Conservation (phyloP, 1,139 yeast species). For the Taiozyma onychis region DNA sequence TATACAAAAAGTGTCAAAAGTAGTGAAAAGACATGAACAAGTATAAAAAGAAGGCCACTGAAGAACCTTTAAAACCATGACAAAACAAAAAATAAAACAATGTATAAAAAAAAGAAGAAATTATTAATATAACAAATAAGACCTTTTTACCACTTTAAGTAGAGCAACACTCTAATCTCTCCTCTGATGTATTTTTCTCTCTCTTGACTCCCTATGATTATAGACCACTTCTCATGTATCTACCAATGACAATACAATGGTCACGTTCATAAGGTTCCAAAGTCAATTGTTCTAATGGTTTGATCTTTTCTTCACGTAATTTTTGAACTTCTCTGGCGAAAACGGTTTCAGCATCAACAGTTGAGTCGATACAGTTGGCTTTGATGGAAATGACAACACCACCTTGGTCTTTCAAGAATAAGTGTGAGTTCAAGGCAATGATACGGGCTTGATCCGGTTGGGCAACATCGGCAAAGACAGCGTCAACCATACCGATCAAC, state of each 20-base stretch:
- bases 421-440: slow-evolving; percentile 95
- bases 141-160: not conserved
- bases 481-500: slow-evolving; percentile 98
- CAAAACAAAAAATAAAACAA: not conserved
- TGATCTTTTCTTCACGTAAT: slow-evolving; percentile 96
- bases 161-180: not conserved
- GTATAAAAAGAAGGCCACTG: slow-evolving; percentile 2
- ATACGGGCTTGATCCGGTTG: slow-evolving; percentile 99
- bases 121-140: not conserved
- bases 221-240: slow-evolving; percentile 85
- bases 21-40: not conserved
- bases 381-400: slow-evolving; percentile 97
- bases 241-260: slow-evolving; percentile 97
- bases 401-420: slow-evolving; percentile 97
- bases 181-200: not conserved
- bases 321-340: slow-evolving; percentile 99
- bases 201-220: slow-evolving; percentile 8
- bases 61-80: not conserved
- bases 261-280: slow-evolving; percentile 99
- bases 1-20: slow-evolving; percentile 1
- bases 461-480: slow-evolving; percentile 98
- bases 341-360: slow-evolving; percentile 98
- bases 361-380: slow-evolving; percentile 99
- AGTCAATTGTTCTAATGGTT: slow-evolving; percentile 97
- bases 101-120: not conserved